Percentiles rank a stretch among this genome's conserved stretches.
Evolutionary conservation across 805 yeast species (phyloP).

Genomic region (Metschnikowia borealis): DNA sequence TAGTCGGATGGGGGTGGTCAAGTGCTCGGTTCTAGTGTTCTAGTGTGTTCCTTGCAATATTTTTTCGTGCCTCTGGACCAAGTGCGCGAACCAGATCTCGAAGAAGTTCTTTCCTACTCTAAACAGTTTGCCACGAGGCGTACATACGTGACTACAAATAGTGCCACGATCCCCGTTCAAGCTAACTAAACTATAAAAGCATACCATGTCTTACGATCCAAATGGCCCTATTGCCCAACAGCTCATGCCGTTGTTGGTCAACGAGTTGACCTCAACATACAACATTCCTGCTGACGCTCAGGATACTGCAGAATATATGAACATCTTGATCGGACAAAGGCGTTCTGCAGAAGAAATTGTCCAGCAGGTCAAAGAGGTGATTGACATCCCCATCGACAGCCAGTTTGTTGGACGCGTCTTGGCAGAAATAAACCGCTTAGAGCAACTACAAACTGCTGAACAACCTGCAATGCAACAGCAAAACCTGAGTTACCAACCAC

Average conservation of each 20-base stretch:
- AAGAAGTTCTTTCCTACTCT: not conserved
- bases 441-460: conserved; percentile 4
- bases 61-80: conserved; percentile 1
- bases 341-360: conserved; percentile 58
- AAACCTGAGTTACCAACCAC: conserved; percentile 9
- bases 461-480: conserved; percentile 7
- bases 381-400: conserved; percentile 57
- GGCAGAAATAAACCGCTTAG: conserved; percentile 43
- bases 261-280: conserved; percentile 34
- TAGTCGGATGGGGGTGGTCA: not conserved
- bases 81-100: conserved; percentile 5
- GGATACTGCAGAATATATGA: conserved; percentile 59
- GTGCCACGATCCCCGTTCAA: not conserved
- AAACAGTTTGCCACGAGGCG: conserved; percentile 3
- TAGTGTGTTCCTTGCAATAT: conserved; percentile 1
- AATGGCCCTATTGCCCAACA: conserved; percentile 37
- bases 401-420: conserved; percentile 55
- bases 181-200: not conserved
- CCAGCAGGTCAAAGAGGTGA: conserved; percentile 55
- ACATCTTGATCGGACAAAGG: conserved; percentile 66
- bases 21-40: not conserved
- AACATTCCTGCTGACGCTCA: conserved; percentile 38
- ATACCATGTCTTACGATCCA: conserved; percentile 32
- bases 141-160: not conserved
- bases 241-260: conserved; percentile 31